A percentile compares a stretch with the other conserved stretches of the same genome.
Evolutionary conservation across 2,329 filamentous ascomycete species (phyloP).

Genomic region (Capronia epimyces): DNA sequence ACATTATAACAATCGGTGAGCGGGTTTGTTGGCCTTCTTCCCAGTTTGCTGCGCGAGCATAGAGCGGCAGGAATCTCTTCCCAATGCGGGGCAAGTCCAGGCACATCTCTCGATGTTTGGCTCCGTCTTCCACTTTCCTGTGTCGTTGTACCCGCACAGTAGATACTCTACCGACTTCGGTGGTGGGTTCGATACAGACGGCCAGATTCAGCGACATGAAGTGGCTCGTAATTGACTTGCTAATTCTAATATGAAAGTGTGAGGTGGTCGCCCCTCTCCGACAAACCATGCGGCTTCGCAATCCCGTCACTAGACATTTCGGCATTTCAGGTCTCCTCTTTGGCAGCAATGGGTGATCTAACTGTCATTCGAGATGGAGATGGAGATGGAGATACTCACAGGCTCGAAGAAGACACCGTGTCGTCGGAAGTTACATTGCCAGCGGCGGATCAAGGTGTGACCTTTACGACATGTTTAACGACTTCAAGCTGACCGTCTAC

Average conservation of each 20-base stretch:
- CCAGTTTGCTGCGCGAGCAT: too few relatives aligned
- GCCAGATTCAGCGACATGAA: background rate
- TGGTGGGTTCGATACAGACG: too few relatives aligned
- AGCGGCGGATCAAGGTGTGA: background rate
- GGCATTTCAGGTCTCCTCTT: background rate
- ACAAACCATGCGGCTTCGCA: background rate
- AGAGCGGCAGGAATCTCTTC: background rate
- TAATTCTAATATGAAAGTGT: background rate
- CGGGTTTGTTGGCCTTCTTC: too few relatives aligned
- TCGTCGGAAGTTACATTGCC: background rate
- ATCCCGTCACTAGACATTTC: background rate
- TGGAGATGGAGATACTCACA: background rate
- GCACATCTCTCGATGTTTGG: background rate
- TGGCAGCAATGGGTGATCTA: background rate
- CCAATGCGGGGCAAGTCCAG: background rate
- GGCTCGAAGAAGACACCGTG: background rate
- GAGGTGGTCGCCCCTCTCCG: background rate
- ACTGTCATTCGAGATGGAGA: too few relatives aligned
- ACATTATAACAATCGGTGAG: too few relatives aligned
- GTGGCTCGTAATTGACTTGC: background rate
- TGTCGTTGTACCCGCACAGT: background rate
- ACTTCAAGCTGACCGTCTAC: background rate
- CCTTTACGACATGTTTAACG: background rate
- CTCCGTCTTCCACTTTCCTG: background rate
- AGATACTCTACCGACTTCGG: too few relatives aligned